phyloP scores from a whole-genome alignment of 441 rosid genomes.

The Populus tomentosa region DNA sequence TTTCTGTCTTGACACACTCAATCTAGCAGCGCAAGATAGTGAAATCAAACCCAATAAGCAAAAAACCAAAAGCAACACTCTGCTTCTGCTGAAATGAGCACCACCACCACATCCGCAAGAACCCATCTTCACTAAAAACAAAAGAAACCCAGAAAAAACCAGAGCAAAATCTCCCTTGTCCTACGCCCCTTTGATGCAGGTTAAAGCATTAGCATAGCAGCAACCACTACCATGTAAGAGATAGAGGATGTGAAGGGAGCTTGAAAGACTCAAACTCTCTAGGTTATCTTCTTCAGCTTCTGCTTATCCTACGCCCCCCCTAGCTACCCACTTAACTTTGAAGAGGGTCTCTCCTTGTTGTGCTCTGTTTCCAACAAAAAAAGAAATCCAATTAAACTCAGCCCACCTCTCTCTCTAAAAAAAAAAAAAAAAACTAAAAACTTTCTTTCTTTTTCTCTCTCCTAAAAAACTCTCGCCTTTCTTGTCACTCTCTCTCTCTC shows the following conservation, averaged over 20 bases:
- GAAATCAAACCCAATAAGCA: conserved; percentile 40
- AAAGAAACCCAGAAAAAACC: conserved; percentile 1
- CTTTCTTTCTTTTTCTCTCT: conserved; percentile 18
- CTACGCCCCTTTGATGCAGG: conserved; percentile 20
- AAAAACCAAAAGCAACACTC: conserved; percentile 26
- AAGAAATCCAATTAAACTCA: conserved; percentile 38
- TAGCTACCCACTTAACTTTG: conserved; percentile 9
- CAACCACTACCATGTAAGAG: not conserved
- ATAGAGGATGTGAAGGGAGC: not conserved
- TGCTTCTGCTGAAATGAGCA: conserved; percentile 24
- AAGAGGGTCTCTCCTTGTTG: conserved; percentile 30
- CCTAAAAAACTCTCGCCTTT: conserved; percentile 19
- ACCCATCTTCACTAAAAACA: conserved; percentile 9
- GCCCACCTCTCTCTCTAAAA: conserved; percentile 17
- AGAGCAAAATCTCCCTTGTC: conserved; percentile 9
- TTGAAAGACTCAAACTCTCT: conserved; percentile 20
- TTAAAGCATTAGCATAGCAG: conserved; percentile 10
- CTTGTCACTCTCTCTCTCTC: conserved; percentile 14
- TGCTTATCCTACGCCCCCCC: conserved; percentile 28
- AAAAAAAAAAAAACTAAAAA: not conserved
- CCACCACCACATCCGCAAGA: not conserved
- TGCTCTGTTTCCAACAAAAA: conserved; percentile 21
- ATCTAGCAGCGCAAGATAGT: conserved; percentile 48
- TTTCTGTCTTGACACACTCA: conserved; percentile 59
- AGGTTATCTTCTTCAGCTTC: too few species aligned